Evolutionary conservation across 176 grass and related monocot genomes (phyloP).

Genomic region (Themeda triandra): DNA sequence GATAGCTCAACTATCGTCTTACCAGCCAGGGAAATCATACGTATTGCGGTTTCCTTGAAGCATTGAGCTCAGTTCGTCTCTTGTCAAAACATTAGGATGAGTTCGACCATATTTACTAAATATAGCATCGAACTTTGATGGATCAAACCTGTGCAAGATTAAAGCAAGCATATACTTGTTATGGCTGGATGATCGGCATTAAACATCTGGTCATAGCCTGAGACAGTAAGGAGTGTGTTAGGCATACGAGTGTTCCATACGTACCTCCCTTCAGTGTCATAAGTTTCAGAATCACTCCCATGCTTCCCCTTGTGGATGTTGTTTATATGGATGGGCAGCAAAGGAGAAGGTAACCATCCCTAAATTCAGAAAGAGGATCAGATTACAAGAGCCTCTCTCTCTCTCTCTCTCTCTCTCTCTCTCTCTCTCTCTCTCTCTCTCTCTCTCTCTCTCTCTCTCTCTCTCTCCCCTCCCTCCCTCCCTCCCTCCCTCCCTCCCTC

Average conservation of each 20-base stretch:
- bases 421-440: too few species aligned
- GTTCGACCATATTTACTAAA: conserved; percentile 64
- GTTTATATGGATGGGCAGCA: conserved; percentile 54
- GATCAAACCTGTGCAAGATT: conserved; percentile 44
- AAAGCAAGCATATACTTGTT: not conserved
- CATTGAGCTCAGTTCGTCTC: conserved; percentile 41
- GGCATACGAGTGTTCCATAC: not conserved
- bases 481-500: too few species aligned
- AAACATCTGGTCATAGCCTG: not conserved
- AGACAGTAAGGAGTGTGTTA: not conserved
- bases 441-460: too few species aligned
- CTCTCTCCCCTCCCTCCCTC: too few species aligned
- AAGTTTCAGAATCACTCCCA: conserved; percentile 61
- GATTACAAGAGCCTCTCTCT: not conserved
- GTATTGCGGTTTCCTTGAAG: conserved; percentile 51
- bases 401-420: not conserved
- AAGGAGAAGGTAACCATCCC: conserved; percentile 57
- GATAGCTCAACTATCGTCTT: not conserved
- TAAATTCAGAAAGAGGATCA: not conserved
- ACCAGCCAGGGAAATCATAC: conserved; percentile 50
- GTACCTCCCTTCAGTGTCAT: conserved; percentile 74
- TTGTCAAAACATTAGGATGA: conserved; percentile 47
- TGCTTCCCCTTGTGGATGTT: conserved; percentile 74
- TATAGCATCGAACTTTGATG: conserved; percentile 68
- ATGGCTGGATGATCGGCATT: not conserved